Base-by-base conservation (phyloP, 257 asterid genomes). In the Parsonsia alboflavescens region DNA sequence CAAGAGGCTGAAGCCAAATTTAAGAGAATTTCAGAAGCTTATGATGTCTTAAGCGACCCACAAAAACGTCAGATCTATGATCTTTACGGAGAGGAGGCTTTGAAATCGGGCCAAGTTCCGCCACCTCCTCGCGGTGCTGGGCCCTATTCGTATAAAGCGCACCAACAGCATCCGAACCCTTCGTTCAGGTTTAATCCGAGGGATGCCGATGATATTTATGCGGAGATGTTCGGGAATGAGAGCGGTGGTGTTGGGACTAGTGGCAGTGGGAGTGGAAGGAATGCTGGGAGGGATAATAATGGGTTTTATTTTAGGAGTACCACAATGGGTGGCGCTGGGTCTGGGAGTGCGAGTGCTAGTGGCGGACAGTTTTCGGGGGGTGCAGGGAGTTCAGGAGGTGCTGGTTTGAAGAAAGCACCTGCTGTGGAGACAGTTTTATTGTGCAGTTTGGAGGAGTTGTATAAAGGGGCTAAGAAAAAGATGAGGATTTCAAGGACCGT, bases 21-120 rank as follows among this genome's bases (percentile, higher is more conserved):
- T 92, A 95, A 95, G 86, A 97, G 87, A 76, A 88, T 95, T 54
- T 95, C 98, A 9, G 99, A 95, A 67, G 99, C 99, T 4, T 95
- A 95, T 73, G 99, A 95, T 53, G 99, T 92, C 12, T 77, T 95
- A 17, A 95, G 99, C 86, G 99, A 95, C 78, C 96, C 94, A n/a
- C 91, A 87, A 79, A 95, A 95, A 89, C 99, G 99, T 57, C 99
- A 88, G 96, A 92, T 95, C 93, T 95, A 95, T 85, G 97, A 95
- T 83, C 94, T 95, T n/a, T 92, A 89, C 72, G 98, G 98, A 0
- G 98, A 94, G 86, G 98, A 92, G 73, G 98, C 97, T 3, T 84
- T 94, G 77, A 94, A 92, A 84, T 86, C 96, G 36, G 96, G 96
- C 24, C 97, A 89, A 70, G 79, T 66, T 19, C 96, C 97, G 0